These are phyloP conservation scores for Lachancea sp. DNA, from an alignment of 805 yeast species.

Conservation along the genomic window DNA sequence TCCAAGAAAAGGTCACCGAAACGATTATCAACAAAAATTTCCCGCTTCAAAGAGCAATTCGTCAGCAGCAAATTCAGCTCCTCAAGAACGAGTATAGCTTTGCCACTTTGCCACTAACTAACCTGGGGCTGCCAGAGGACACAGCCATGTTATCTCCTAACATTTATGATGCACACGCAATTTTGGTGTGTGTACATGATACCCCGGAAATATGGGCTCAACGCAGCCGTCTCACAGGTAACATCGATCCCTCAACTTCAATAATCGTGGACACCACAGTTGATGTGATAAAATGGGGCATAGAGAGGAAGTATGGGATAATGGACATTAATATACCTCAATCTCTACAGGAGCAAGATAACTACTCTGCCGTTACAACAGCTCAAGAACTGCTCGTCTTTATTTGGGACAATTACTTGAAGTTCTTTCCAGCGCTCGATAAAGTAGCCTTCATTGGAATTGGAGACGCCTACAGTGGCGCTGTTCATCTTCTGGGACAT, in stretches of 20 bases:
- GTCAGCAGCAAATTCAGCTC: conserved; percentile 60
- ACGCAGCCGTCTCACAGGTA: conserved; percentile 71
- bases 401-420: conserved; percentile 86
- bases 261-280: conserved; percentile 70
- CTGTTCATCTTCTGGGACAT: conserved; percentile 83
- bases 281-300: conserved; percentile 64
- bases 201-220: conserved; percentile 91
- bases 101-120: conserved; percentile 58
- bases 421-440: conserved; percentile 57
- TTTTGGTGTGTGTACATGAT: conserved; percentile 75
- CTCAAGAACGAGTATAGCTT: conserved; percentile 51
- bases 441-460: conserved; percentile 72
- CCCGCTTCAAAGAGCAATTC: conserved; percentile 63
- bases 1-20: conserved; percentile 31
- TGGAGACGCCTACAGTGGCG: conserved; percentile 84
- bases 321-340: conserved; percentile 81
- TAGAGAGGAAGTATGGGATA: conserved; percentile 58
- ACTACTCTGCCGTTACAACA: conserved; percentile 55
- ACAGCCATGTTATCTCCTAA: conserved; percentile 52
- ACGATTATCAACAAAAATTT: conserved; percentile 36
- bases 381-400: conserved; percentile 74
- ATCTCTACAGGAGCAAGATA: conserved; percentile 37
- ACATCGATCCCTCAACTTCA: conserved; percentile 64
- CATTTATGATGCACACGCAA: conserved; percentile 58
- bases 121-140: conserved; percentile 31